Evolutionary conservation across 139 green algal species (phyloP).

Genomic region (Tetratostichococcus sp.): DNA sequence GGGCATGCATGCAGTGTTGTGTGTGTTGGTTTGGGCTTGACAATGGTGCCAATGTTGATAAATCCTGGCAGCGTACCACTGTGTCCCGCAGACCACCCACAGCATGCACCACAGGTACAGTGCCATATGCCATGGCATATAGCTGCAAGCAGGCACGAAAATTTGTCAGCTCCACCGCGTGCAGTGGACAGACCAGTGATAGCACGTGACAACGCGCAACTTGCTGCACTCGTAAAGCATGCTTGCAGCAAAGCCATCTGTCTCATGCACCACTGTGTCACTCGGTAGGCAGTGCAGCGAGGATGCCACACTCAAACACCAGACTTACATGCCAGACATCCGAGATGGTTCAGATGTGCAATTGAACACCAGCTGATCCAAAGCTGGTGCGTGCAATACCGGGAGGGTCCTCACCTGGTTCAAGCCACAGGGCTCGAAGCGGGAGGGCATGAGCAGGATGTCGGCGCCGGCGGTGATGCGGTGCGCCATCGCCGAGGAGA

Average conservation of each 20-base stretch:
- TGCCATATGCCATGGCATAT: slow-evolving; percentile 97
- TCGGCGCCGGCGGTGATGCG: slow-evolving; percentile 78
- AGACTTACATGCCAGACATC: no score
- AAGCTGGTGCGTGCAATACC: no score
- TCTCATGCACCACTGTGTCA: no score
- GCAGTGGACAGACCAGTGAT: slow-evolving; percentile 23
- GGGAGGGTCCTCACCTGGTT: slow-evolving; percentile 42
- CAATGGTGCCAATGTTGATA: background rate
- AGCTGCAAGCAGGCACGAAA: slow-evolving; percentile 40
- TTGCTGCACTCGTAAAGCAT: no score
- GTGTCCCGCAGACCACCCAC: slow-evolving; percentile 84
- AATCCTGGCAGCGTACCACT: slow-evolving; percentile 22
- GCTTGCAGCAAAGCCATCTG: no score
- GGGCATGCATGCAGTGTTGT: background rate
- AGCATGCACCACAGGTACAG: slow-evolving; percentile 79
- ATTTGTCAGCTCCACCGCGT: background rate
- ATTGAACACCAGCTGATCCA: no score
- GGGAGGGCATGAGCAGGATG: slow-evolving; percentile 86
- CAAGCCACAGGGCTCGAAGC: slow-evolving; percentile 88
- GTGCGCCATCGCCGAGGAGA: slow-evolving; percentile 86
- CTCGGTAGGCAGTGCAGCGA: slow-evolving; percentile 15
- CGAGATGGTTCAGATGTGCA: no score
- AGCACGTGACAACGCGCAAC: no score
- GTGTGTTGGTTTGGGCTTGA: background rate
- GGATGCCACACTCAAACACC: no score